Evolutionary conservation across 148 eudicot genomes (phyloP).

Genomic region (Selenicereus undatus): DNA sequence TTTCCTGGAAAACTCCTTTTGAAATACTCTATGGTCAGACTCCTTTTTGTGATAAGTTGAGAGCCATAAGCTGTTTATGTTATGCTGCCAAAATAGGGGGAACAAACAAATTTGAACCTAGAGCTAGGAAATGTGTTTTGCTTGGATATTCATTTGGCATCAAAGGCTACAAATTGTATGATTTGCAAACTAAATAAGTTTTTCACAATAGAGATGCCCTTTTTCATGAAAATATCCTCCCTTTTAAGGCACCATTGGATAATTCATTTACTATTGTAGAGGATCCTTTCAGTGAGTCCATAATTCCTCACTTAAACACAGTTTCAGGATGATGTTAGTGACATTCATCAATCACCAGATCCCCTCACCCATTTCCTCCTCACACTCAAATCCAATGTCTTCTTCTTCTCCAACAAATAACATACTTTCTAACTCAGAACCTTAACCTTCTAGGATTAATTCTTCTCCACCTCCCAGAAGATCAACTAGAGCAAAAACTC

Average conservation of each 20-base stretch:
- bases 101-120: background rate
- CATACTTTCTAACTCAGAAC: too few relatives aligned
- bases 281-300: background rate
- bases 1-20: too few relatives aligned
- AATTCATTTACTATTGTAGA: too few relatives aligned
- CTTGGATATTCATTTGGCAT: conserved; percentile 5
- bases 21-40: background rate
- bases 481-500: too few relatives aligned
- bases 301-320: background rate
- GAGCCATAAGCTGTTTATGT: background rate
- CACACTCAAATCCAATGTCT: too few relatives aligned
- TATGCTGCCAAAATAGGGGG: background rate
- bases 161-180: conserved; percentile 6
- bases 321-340: too few relatives aligned
- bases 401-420: too few relatives aligned
- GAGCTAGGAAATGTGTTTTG: background rate
- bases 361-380: too few relatives aligned
- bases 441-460: too few relatives aligned
- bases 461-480: too few relatives aligned
- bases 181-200: background rate
- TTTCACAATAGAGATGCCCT: background rate
- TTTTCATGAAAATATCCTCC: background rate
- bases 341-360: too few relatives aligned
- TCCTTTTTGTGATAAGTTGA: background rate
- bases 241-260: background rate